Conservation (phyloP, 148 eudicot genomes). For the Camellia sinensis region DNA sequence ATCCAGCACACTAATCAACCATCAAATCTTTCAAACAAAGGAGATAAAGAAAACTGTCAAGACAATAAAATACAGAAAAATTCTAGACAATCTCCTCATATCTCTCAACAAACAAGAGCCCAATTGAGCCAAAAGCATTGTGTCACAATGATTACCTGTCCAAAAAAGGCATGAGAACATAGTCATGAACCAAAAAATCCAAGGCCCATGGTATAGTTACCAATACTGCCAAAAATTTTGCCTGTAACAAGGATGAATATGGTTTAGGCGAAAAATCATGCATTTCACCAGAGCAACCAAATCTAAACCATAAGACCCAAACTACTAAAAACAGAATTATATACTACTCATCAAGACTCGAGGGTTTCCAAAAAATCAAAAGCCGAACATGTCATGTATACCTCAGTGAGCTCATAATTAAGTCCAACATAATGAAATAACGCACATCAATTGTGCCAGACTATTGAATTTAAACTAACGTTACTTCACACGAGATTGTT, state of each 20-base stretch:
- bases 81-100: no score
- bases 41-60: no score
- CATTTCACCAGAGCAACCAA: background rate
- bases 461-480: background rate
- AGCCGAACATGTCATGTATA: background rate
- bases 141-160: slow-evolving; percentile 63
- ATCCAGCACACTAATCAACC: no score
- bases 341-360: background rate
- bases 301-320: background rate
- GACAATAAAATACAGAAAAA: no score
- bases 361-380: background rate
- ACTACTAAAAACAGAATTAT: slow-evolving; percentile 1
- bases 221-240: slow-evolving; percentile 85
- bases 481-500: background rate
- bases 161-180: slow-evolving; percentile 89
- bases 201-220: slow-evolving; percentile 71
- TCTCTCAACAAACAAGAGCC: background rate
- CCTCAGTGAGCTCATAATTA: no score
- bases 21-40: no score
- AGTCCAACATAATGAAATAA: background rate
- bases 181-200: slow-evolving; percentile 95
- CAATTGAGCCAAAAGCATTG: slow-evolving; percentile 15
- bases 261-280: background rate
- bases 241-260: slow-evolving; percentile 49
- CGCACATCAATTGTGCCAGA: background rate